Conservation (phyloP, 1,284 basidiomycete genomes). For the Phlebopus sp. region DNA sequence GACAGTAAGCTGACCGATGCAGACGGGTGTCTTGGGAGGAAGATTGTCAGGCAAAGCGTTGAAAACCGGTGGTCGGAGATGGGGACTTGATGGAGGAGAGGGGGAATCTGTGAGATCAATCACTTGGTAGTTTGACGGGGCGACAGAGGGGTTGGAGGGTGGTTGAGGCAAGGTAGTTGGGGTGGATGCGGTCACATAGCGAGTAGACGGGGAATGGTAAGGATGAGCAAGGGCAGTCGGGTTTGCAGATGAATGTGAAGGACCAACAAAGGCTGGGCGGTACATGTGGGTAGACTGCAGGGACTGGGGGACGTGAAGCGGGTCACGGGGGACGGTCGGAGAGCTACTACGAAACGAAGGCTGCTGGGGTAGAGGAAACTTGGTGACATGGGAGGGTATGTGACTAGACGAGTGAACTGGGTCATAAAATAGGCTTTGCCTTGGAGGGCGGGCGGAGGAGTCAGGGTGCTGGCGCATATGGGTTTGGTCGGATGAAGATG, state of each 20-base stretch:
- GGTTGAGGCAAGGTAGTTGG: constrained; percentile 13
- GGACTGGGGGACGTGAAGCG: constrained; percentile 8
- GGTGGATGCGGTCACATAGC: constrained; percentile 9
- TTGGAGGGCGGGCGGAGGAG: constrained; percentile 5
- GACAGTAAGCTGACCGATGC: constrained; percentile 82
- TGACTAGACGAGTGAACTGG: constrained; percentile 22
- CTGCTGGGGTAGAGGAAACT: constrained; percentile 10
- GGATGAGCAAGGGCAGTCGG: constrained; percentile 23
- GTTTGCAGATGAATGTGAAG: constrained; percentile 33
- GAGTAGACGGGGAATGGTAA: constrained; percentile 14
- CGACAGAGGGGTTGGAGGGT: constrained; percentile 14
- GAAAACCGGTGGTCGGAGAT: constrained; percentile 19
- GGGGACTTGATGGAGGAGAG: constrained; percentile 56
- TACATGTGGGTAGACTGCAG: constrained; percentile 21
- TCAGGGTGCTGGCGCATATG: constrained; percentile 41
- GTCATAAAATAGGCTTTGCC: constrained; percentile 11
- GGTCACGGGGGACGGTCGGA: constrained; percentile 16
- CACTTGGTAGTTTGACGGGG: constrained; percentile 44
- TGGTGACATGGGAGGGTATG: constrained; percentile 19
- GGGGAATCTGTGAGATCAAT: constrained; percentile 78
- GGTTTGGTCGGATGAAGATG: constrained; percentile 27
- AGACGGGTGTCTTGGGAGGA: constrained; percentile 76
- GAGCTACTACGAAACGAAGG: constrained; percentile 1
- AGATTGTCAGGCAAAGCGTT: constrained; percentile 47
- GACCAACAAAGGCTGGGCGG: constrained; percentile 47